Conservation (phyloP, 352 stramenopile genomes). For the Phytophthora pluvialis region DNA sequence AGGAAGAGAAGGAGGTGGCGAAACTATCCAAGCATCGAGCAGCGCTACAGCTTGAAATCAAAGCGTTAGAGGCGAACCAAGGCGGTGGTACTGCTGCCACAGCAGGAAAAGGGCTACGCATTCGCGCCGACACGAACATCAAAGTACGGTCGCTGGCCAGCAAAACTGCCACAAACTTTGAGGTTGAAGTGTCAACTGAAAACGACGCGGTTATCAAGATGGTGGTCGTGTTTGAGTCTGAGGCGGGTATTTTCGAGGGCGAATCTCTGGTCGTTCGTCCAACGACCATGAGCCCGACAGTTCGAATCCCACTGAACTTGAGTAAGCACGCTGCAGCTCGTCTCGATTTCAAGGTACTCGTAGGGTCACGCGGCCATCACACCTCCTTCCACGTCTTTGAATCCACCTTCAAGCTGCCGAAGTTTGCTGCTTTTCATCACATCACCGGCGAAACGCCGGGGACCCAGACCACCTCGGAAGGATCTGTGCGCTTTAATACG, state of each 20-base stretch:
- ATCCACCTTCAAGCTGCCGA: slow-evolving; percentile 71
- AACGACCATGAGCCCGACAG: slow-evolving; percentile 44
- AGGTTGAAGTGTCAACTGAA: slow-evolving; percentile 86
- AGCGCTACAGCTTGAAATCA: slow-evolving; percentile 78
- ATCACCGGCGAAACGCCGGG: slow-evolving; percentile 39
- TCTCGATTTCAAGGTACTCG: slow-evolving; percentile 76
- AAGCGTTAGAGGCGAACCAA: slow-evolving; percentile 66
- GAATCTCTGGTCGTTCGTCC: slow-evolving; percentile 82
- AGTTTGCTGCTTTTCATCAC: slow-evolving; percentile 87
- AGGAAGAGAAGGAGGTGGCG: slow-evolving; percentile 78
- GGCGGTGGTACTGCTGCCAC: slow-evolving; percentile 15
- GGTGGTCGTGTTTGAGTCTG: slow-evolving; percentile 86
- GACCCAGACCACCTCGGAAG: slow-evolving; percentile 43
- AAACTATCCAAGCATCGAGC: slow-evolving; percentile 87
- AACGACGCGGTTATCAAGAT: slow-evolving; percentile 91
- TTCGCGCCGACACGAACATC: slow-evolving; percentile 64
- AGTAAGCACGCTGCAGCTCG: slow-evolving; percentile 71
- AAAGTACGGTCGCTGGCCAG: slow-evolving; percentile 63
- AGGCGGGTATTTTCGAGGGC: slow-evolving; percentile 87
- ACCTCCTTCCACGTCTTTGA: slow-evolving; percentile 91
- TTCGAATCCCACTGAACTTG: slow-evolving; percentile 64
- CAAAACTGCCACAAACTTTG: slow-evolving; percentile 58
- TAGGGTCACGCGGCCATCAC: slow-evolving; percentile 83
- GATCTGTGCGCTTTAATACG: slow-evolving; percentile 73
- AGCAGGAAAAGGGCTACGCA: slow-evolving; percentile 52